Conservation (phyloP, 1,284 basidiomycete species). For the Amylostereum chailletii region DNA sequence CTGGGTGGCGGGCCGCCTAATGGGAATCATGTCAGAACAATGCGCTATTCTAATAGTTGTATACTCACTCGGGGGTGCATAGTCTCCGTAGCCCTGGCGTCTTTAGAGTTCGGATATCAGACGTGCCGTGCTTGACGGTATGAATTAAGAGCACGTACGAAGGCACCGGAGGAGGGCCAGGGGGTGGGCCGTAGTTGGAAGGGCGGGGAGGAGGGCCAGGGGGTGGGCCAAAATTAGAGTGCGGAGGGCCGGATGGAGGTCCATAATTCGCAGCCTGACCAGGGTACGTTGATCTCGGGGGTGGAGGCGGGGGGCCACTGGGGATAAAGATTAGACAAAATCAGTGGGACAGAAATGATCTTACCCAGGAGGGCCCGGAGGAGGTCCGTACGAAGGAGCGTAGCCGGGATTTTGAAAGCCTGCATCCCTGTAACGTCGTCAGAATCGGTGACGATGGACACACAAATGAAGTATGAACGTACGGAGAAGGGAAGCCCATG, state of each 20-base stretch:
- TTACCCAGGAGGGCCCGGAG: conserved; percentile 15
- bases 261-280: conserved; percentile 4
- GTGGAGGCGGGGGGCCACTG: conserved; percentile 3
- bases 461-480: conserved; percentile 9
- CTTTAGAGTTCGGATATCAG: too few relatives aligned
- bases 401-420: conserved; percentile 15
- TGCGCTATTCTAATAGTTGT: not conserved
- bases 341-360: not conserved
- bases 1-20: conserved; percentile 32
- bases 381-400: conserved; percentile 17
- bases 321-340: not conserved
- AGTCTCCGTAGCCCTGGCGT: conserved; percentile 2
- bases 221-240: conserved; percentile 1
- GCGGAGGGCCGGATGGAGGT: conserved; percentile 10
- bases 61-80: conserved; percentile 22
- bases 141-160: conserved; percentile 5
- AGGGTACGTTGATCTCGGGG: conserved; percentile 10
- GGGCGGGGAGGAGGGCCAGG: conserved; percentile 21
- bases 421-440: conserved; percentile 6
- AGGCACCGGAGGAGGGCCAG: conserved; percentile 7
- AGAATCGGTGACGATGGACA: conserved; percentile 9
- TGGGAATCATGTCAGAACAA: not conserved
- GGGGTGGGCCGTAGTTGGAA: conserved; percentile 14
- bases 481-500: conserved; percentile 9
- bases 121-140: not conserved